Percentiles rank a stretch among this genome's conserved stretches.
These are phyloP conservation scores for Microdochium bolleyi DNA, from an alignment of 2,329 filamentous ascomycete species.

Conservation along the genomic window DNA sequence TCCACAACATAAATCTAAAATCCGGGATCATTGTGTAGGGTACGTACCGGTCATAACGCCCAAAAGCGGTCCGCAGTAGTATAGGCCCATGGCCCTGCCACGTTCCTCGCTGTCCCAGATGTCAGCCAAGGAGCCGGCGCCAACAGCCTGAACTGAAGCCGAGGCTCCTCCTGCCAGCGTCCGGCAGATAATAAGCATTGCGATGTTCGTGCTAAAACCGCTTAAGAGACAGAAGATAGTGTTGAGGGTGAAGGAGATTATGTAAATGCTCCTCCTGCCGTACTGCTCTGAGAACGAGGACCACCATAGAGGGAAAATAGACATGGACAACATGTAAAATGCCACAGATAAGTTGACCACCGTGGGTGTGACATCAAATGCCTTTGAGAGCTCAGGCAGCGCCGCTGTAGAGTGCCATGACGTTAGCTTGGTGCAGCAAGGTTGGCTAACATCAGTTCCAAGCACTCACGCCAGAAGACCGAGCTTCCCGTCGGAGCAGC, in stretches of 20 bases:
- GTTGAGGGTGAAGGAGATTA: constrained; percentile 63
- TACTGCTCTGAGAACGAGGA: constrained; percentile 64
- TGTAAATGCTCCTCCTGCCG: constrained; percentile 65
- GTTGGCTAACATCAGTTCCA: too few species aligned
- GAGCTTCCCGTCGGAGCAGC: background rate
- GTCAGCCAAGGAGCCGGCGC: constrained; percentile 71
- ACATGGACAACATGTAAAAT: constrained; percentile 72
- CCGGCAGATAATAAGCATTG: constrained; percentile 68
- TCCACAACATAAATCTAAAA: too few species aligned
- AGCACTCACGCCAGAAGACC: background rate
- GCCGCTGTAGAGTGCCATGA: constrained; percentile 39
- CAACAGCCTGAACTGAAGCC: constrained; percentile 70
- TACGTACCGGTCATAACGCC: background rate
- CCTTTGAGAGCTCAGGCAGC: constrained; percentile 49
- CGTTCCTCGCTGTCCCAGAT: constrained; percentile 65
- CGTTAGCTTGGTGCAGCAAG: background rate
- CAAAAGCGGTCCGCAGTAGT: background rate
- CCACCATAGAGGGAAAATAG: constrained; percentile 78
- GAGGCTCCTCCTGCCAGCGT: constrained; percentile 64
- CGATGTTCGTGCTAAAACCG: constrained; percentile 58
- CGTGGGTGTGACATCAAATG: constrained; percentile 54
- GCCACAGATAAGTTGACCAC: constrained; percentile 66
- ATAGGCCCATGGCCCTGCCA: constrained; percentile 60
- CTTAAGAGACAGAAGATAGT: constrained; percentile 61
- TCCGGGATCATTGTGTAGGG: too few species aligned